phyloP scores from a whole-genome alignment of 495 filamentous ascomycete species.

The Aspergillus coremiiformis region DNA sequence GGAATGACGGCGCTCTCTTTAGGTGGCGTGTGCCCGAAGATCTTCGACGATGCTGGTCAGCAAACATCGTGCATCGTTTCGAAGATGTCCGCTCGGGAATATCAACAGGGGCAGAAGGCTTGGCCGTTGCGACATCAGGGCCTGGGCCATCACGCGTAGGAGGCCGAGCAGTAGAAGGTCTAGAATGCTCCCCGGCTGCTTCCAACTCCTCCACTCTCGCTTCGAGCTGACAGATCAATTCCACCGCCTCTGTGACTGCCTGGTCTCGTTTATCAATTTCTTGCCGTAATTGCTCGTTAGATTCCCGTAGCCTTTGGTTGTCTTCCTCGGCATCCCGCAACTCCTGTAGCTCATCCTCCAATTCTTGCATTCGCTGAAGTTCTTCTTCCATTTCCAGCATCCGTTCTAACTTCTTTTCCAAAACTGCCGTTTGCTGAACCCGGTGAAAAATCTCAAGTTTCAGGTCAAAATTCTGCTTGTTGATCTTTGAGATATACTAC shows the following conservation, averaged over 20 bases:
- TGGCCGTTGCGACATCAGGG: constrained; percentile 21
- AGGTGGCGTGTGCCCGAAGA: constrained; percentile 26
- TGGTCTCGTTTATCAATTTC: constrained; percentile 72
- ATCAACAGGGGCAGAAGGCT: constrained; percentile 23
- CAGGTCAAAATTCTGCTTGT: constrained; percentile 85
- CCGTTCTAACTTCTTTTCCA: constrained; percentile 63
- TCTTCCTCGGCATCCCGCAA: constrained; percentile 49
- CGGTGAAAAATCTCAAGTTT: constrained; percentile 79
- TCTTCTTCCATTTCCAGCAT: constrained; percentile 62
- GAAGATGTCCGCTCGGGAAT: constrained; percentile 38
- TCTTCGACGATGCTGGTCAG: constrained; percentile 9
- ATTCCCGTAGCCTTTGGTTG: constrained; percentile 39
- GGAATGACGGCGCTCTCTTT: constrained; percentile 57
- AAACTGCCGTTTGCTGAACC: constrained; percentile 50
- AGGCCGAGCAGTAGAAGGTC: constrained; percentile 21
- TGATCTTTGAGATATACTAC: constrained; percentile 54
- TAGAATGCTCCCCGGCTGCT: constrained; percentile 16
- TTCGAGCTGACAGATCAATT: constrained; percentile 70
- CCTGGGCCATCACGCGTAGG: constrained; percentile 18
- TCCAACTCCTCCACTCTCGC: constrained; percentile 53
- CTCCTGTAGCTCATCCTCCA: constrained; percentile 57
- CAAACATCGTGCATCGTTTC: constrained; percentile 16
- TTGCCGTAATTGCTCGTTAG: constrained; percentile 57
- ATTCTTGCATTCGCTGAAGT: constrained; percentile 53
- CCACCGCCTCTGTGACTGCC: constrained; percentile 74